These are phyloP conservation scores for Arabidopsis lyrata DNA, from an alignment of 441 rosid genomes.

Conservation along the genomic window DNA sequence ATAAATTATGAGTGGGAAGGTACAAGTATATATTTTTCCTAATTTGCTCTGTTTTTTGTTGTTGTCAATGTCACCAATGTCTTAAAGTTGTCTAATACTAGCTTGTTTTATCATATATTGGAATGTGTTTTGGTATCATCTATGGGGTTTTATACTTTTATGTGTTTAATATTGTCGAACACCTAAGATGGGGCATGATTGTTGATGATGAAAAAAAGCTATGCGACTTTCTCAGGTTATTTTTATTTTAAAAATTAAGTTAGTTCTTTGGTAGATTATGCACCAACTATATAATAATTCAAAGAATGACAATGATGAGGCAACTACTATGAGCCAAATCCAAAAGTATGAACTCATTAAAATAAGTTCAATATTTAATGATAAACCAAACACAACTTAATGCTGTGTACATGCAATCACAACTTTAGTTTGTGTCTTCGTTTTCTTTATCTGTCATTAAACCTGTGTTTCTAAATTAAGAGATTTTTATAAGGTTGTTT, in stretches of 20 bases:
- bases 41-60: background rate
- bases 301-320: conserved; percentile 19
- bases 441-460: background rate
- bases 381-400: conserved; percentile 1
- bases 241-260: background rate
- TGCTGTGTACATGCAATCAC: conserved; percentile 10
- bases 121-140: conserved; percentile 19
- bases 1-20: conserved; percentile 22
- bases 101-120: conserved; percentile 9
- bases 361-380: background rate
- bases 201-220: background rate
- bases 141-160: background rate
- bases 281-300: conserved; percentile 32
- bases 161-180: conserved; percentile 17
- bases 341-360: conserved; percentile 13
- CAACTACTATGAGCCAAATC: conserved; percentile 33
- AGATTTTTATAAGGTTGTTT: background rate
- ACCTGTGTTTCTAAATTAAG: conserved; percentile 31
- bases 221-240: conserved; percentile 8
- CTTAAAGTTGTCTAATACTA: background rate
- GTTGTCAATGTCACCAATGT: conserved; percentile 1
- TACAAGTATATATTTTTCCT: conserved; percentile 4
- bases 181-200: conserved; percentile 12
- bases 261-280: conserved; percentile 15
- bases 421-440: conserved; percentile 6